Evolutionary conservation across 1,139 yeast species (phyloP).

Genomic region (Suhomyces yuchorum): DNA sequence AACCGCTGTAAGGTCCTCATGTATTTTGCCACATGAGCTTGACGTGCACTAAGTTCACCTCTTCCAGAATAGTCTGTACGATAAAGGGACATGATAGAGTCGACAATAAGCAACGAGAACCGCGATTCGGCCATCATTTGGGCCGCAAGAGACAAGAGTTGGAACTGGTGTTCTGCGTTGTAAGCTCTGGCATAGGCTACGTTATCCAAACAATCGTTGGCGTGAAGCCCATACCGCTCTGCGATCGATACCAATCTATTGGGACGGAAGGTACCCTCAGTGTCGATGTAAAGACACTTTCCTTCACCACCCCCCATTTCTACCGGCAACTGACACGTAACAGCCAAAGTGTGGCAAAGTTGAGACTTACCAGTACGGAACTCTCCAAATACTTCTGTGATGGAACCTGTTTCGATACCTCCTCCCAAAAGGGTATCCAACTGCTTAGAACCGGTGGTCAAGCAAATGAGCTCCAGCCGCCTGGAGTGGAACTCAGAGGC

Average conservation of each 20-base stretch:
- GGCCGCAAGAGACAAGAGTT: slow-evolving; percentile 85
- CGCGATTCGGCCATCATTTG: slow-evolving; percentile 96
- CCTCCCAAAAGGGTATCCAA: slow-evolving; percentile 93
- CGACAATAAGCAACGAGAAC: slow-evolving; percentile 79
- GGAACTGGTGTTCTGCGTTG: slow-evolving; percentile 94
- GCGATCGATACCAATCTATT: slow-evolving; percentile 88
- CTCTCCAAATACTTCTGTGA: slow-evolving; percentile 96
- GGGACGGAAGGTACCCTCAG: slow-evolving; percentile 97
- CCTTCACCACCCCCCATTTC: slow-evolving; percentile 99
- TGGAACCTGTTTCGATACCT: slow-evolving; percentile 95
- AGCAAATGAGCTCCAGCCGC: slow-evolving; percentile 84
- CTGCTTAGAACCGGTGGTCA: slow-evolving; percentile 94
- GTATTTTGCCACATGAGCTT: slow-evolving; percentile 89
- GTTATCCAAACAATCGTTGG: slow-evolving; percentile 93
- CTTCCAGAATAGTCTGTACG: slow-evolving; percentile 95
- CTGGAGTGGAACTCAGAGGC: slow-evolving; percentile 94
- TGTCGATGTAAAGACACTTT: slow-evolving; percentile 91
- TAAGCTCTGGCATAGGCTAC: slow-evolving; percentile 98
- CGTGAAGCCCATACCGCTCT: slow-evolving; percentile 86
- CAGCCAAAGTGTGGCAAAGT: slow-evolving; percentile 93
- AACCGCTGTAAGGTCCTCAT: slow-evolving; percentile 88
- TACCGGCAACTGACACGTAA: slow-evolving; percentile 93
- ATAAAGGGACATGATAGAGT: slow-evolving; percentile 93
- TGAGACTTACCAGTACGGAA: slow-evolving; percentile 98
- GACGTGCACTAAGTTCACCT: slow-evolving; percentile 95